phyloP scores from a whole-genome alignment of 192 early-diverging fungal species.

The Kappamyces sp. region DNA sequence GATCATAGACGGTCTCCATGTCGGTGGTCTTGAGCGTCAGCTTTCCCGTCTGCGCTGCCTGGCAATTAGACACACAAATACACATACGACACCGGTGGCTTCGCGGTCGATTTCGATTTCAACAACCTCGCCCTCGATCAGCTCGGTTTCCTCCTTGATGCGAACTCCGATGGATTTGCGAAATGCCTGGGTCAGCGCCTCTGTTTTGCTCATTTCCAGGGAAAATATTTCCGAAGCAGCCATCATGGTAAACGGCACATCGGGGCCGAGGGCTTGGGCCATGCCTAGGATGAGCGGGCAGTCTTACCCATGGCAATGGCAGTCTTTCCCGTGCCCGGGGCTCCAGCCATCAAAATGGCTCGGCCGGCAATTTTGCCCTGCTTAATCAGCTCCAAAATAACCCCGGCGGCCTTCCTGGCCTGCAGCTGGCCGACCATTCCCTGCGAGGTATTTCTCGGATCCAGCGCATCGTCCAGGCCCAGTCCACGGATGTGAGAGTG shows the following conservation, averaged over 20 bases:
- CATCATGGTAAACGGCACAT: slow-evolving; percentile 97
- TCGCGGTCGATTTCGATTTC: slow-evolving; percentile 96
- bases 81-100: slow-evolving; percentile 72
- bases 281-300: slow-evolving; percentile 48
- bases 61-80: not conserved
- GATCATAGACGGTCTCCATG: slow-evolving; percentile 99
- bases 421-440: slow-evolving; percentile 97
- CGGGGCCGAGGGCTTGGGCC: slow-evolving; percentile 87
- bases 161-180: slow-evolving; percentile 93
- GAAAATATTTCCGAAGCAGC: slow-evolving; percentile 98
- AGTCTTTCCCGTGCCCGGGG: slow-evolving; percentile 98
- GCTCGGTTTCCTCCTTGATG: slow-evolving; percentile 97
- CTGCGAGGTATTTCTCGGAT: slow-evolving; percentile 77
- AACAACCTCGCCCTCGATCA: slow-evolving; percentile 98
- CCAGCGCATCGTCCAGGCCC: slow-evolving; percentile 89
- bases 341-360: slow-evolving; percentile 95
- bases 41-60: slow-evolving; percentile 94
- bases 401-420: slow-evolving; percentile 92
- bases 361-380: slow-evolving; percentile 96
- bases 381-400: slow-evolving; percentile 95
- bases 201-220: slow-evolving; percentile 97
- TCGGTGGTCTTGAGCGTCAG: slow-evolving; percentile 98
- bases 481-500: slow-evolving; percentile 98
- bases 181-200: slow-evolving; percentile 96
- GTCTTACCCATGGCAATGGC: slow-evolving; percentile 94